Percentiles rank a stretch among this genome's conserved stretches.
These are phyloP conservation scores for Epichloe uncinata DNA, from an alignment of 2,329 filamentous ascomycete genomes.

Conservation along the genomic window DNA sequence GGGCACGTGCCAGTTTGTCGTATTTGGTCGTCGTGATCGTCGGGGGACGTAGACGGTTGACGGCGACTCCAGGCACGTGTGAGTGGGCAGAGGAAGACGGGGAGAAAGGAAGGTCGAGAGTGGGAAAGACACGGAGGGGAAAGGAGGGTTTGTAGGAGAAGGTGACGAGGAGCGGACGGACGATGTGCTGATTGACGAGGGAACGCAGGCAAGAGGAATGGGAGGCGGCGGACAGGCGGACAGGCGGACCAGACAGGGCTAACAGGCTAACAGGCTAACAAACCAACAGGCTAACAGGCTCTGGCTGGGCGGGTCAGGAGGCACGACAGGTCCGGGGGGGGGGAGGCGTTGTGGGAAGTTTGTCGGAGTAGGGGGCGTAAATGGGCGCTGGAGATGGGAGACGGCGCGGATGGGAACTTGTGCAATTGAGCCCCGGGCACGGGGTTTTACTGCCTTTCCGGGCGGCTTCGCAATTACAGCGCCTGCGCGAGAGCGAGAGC, in stretches of 20 bases:
- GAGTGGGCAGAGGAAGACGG: slow-evolving; percentile 1
- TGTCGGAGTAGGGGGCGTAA: neutral
- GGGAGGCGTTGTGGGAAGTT: neutral
- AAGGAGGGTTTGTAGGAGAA: slow-evolving; percentile 1
- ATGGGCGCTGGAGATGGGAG: neutral
- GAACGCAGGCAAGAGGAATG: slow-evolving; percentile 5
- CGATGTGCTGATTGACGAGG: neutral
- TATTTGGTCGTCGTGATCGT: slow-evolving; percentile 1
- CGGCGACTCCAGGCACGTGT: slow-evolving; percentile 6
- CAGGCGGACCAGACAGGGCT: neutral
- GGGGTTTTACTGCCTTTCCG: slow-evolving; percentile 1
- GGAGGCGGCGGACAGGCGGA: neutral
- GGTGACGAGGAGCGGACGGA: slow-evolving; percentile 4
- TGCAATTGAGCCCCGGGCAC: neutral
- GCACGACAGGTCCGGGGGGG: neutral
- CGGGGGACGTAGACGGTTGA: neutral
- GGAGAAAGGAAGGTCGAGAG: slow-evolving; percentile 1
- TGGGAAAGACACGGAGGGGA: slow-evolving; percentile 1
- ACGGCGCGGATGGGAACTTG: neutral
- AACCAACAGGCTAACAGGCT: neutral
- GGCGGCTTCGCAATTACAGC: neutral
- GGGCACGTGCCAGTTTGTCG: slow-evolving; percentile 5
- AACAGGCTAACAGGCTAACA: too few relatives aligned
- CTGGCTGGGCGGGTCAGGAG: neutral
- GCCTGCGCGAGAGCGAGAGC: neutral